These are phyloP conservation scores for Penicillium brasilianum DNA, from an alignment of 2,329 filamentous ascomycete genomes.

Conservation along the genomic window DNA sequence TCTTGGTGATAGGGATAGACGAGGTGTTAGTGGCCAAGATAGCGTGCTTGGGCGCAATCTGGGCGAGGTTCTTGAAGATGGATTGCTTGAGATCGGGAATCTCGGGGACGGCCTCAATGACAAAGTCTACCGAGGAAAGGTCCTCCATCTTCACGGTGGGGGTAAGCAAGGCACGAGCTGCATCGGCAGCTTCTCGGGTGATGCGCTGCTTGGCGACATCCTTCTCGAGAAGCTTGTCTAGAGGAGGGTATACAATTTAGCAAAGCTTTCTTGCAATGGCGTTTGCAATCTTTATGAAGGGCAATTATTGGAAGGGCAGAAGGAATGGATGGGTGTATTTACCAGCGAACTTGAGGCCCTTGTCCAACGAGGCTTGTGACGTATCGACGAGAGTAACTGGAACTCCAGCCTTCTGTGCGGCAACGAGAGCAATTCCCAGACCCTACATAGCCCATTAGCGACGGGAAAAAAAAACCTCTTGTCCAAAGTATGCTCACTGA, in stretches of 20 bases:
- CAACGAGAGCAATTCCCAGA: constrained; percentile 92
- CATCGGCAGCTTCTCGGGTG: constrained; percentile 78
- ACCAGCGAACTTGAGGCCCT: constrained; percentile 89
- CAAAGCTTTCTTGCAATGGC: background rate
- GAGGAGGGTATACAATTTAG: background rate
- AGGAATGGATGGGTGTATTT: constrained; percentile 30
- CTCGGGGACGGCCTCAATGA: constrained; percentile 97
- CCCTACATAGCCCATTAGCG: constrained; percentile 63
- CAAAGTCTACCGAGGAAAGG: constrained; percentile 85
- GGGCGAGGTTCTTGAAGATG: constrained; percentile 82
- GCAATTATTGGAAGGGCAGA: background rate
- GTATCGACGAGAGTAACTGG: constrained; percentile 86
- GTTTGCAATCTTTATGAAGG: background rate
- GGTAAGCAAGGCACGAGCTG: constrained; percentile 70
- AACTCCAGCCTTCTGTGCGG: constrained; percentile 79
- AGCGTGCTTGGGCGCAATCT: constrained; percentile 80
- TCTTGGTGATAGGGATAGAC: constrained; percentile 96
- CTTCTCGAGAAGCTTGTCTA: constrained; percentile 91
- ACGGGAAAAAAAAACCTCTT: constrained; percentile 17
- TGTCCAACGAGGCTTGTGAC: constrained; percentile 82
- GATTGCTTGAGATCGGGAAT: constrained; percentile 83
- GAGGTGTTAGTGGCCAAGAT: constrained; percentile 97
- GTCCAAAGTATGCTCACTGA: constrained; percentile 50
- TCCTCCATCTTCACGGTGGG: constrained; percentile 75
- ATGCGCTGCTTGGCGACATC: constrained; percentile 88